A percentile compares a stretch with the other conserved stretches of the same genome.
These are phyloP conservation scores for Amphichorda felina DNA, from an alignment of 2,329 filamentous ascomycete genomes.

Conservation along the genomic window DNA sequence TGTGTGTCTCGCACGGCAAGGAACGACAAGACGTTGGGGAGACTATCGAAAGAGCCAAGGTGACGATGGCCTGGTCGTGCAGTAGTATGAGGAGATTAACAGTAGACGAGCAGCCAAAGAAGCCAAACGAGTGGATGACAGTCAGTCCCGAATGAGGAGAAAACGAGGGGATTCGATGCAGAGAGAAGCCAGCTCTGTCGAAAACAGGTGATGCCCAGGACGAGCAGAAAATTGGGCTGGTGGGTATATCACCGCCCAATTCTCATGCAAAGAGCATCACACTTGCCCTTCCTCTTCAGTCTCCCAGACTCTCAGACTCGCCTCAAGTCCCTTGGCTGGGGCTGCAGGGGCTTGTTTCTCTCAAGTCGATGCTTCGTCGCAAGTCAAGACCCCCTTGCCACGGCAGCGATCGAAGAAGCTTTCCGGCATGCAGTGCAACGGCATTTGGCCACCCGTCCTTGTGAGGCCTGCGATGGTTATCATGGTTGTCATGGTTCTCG, in stretches of 20 bases:
- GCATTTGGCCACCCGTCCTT: neutral
- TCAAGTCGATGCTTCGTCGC: neutral
- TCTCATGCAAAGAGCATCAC: neutral
- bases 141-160: neutral
- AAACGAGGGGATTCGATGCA: neutral
- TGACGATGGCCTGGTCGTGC: slow-evolving; percentile 1
- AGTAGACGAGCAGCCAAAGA: too few relatives aligned
- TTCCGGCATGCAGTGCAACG: neutral
- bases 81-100: neutral
- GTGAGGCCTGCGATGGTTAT: neutral
- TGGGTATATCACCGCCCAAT: slow-evolving; percentile 1
- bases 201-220: neutral
- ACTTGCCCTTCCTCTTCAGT: neutral
- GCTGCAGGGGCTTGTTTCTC: neutral
- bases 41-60: slow-evolving; percentile 3
- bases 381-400: neutral
- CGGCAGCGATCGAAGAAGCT: neutral
- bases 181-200: slow-evolving; percentile 2
- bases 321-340: neutral
- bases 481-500: neutral
- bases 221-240: neutral
- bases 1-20: too few relatives aligned
- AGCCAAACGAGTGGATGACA: slow-evolving; percentile 3
- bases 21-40: neutral
- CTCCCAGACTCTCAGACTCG: neutral